Evolutionary conservation across 106 monocot species (phyloP).

Genomic region (Dioscorea dumetorum): DNA sequence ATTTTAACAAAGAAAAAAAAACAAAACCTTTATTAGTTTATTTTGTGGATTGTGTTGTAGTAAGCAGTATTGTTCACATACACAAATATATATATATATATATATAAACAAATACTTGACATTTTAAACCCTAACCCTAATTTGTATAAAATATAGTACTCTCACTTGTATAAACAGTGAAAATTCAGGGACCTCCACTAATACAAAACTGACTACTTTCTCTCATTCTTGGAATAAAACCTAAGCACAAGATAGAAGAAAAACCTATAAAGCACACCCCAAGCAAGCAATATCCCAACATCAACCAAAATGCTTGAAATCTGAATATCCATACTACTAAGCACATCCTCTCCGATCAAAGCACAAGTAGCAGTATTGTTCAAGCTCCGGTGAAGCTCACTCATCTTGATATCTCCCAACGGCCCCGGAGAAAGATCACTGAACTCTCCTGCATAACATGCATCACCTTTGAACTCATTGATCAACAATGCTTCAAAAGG

Average conservation of each 20-base stretch:
- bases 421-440: conserved; percentile 17
- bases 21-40: no score
- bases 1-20: no score
- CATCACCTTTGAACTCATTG: conserved; percentile 18
- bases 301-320: conserved; percentile 26
- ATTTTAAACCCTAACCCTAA: no score
- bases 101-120: no score
- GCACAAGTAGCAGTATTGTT: conserved; percentile 1
- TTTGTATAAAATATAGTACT: no score
- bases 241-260: conserved; percentile 24
- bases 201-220: conserved; percentile 3
- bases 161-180: no score
- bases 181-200: no score
- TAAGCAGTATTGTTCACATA: no score
- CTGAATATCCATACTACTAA: conserved; percentile 11
- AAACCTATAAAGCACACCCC: conserved; percentile 25
- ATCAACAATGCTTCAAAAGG: conserved; percentile 19
- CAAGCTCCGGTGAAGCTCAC: not conserved
- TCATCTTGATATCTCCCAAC: conserved; percentile 9
- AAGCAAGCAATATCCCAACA: conserved; percentile 20
- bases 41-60: no score
- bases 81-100: no score
- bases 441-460: not conserved
- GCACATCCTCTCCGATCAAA: conserved; percentile 13
- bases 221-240: conserved; percentile 27